Evolutionary conservation across 495 filamentous ascomycete species (phyloP).

Genomic region (Xylaria telfairii): DNA sequence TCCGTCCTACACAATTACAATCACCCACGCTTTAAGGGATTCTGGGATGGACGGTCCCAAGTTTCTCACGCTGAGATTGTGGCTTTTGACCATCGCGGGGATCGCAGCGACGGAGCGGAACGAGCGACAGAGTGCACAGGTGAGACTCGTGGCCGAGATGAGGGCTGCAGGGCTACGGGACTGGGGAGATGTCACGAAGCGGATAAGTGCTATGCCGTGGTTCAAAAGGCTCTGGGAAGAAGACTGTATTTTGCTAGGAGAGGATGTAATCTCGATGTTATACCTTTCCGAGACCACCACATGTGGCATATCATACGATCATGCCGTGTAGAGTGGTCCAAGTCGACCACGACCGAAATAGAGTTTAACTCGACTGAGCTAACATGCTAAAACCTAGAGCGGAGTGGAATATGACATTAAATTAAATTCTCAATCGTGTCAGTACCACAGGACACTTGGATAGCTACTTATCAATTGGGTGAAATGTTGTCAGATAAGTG

Average conservation of each 20-base stretch:
- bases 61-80: slow-evolving; percentile 21
- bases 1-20: slow-evolving; percentile 23
- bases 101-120: slow-evolving; percentile 19
- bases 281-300: slow-evolving; percentile 16
- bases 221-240: slow-evolving; percentile 26
- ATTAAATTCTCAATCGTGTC: background rate
- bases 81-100: slow-evolving; percentile 24
- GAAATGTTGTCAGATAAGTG: background rate
- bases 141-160: slow-evolving; percentile 27
- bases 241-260: slow-evolving; percentile 26
- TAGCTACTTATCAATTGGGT: background rate
- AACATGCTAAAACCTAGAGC: background rate
- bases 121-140: slow-evolving; percentile 22
- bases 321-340: background rate
- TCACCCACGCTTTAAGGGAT: slow-evolving; percentile 22
- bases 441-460: background rate
- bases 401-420: background rate
- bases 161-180: slow-evolving; percentile 23
- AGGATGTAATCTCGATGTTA: slow-evolving; percentile 25
- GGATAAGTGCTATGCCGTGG: slow-evolving; percentile 26
- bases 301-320: background rate
- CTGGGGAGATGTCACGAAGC: slow-evolving; percentile 24
- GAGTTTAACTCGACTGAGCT: background rate
- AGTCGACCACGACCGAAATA: background rate
- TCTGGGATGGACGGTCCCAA: slow-evolving; percentile 6